Evolutionary conservation across 768 basidiomycete species (phyloP), one percentile per base, ranked within the genome.

Genomic region (Tulasnella sp.): DNA sequence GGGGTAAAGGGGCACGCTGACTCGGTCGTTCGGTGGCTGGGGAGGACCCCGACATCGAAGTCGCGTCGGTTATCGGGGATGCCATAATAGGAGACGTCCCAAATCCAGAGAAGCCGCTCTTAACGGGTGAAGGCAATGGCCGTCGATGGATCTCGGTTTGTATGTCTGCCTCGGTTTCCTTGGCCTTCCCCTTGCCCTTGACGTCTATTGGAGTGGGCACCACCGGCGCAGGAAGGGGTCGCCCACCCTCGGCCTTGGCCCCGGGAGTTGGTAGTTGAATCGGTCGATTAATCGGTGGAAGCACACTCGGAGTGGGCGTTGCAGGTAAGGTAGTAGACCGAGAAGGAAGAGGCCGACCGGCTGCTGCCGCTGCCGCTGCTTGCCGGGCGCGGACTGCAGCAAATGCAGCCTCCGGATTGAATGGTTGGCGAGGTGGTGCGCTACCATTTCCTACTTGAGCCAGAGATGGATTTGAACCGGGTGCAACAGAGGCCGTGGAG

Each of bases 381-480:
- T 75, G 74, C 18, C 74, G 74, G 7, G 74, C 74, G 44, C 52
- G 38, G 18, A 75, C 74, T n/a, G 74, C 74, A 48, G 74, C 74
- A 34, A 75, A 75, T n/a, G 74, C 74, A 19, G 42, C 74, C 52
- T 42, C 31, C 9, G 74, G 62, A 10, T 68, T 34, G n/a, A 68
- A 31, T 1, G 74, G 44, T 42, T 75, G 38, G 8, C 62, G 62
- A 16, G 62, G 62, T 31, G 2, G 62, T 12, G 27, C 62, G 31
- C 27, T 31, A 68, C 62, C 62, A 31, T 68, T 68, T 34, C 34
- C 62, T 68, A 16, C 62, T 68, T 68, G 62, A 10, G 27, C 34
- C 12, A 68, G 3, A 62, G n/a, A 10, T 2, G 58, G 58, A 24
- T 27, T 62, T 62, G 58, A 14, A 68, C 62, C 62, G 62, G 62